These are phyloP conservation scores for Penicillium paradoxum DNA, from an alignment of 495 filamentous ascomycete genomes.

Conservation along the genomic window DNA sequence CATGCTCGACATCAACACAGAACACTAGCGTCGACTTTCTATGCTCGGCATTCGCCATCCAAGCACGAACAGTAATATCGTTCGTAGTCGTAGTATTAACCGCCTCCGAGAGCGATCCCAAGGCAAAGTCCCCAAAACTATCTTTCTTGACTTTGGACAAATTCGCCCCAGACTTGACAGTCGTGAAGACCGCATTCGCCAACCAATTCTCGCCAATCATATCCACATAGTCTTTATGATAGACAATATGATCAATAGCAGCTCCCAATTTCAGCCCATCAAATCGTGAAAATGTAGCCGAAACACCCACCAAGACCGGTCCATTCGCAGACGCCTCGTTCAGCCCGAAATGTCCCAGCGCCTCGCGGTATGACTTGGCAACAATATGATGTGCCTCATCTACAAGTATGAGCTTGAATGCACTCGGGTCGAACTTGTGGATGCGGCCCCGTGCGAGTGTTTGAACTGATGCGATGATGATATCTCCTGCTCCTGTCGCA, in stretches of 20 bases:
- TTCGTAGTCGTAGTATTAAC: conserved; percentile 79
- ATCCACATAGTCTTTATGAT: conserved; percentile 94
- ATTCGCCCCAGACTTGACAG: conserved; percentile 75
- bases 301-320: conserved; percentile 82
- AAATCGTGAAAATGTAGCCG: conserved; percentile 83
- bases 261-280: conserved; percentile 85
- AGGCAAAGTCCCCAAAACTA: conserved; percentile 71
- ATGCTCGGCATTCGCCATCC: conserved; percentile 66
- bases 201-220: conserved; percentile 91
- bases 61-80: conserved; percentile 74
- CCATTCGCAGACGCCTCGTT: conserved; percentile 44
- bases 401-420: conserved; percentile 88
- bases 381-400: conserved; percentile 99
- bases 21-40: conserved; percentile 89
- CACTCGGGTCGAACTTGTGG: conserved; percentile 68
- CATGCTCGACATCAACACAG: conserved; percentile 83
- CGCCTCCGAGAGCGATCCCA: conserved; percentile 63
- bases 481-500: conserved; percentile 76
- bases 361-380: conserved; percentile 66
- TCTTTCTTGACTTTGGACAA: conserved; percentile 61
- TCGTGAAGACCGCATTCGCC: conserved; percentile 85
- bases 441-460: conserved; percentile 72
- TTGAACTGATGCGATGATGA: conserved; percentile 87
- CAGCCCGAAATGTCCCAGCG: conserved; percentile 71
- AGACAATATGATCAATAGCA: conserved; percentile 93